These are phyloP conservation scores for Actinomucor elegans DNA, from an alignment of 371 early-diverging fungal genomes.

Conservation along the genomic window DNA sequence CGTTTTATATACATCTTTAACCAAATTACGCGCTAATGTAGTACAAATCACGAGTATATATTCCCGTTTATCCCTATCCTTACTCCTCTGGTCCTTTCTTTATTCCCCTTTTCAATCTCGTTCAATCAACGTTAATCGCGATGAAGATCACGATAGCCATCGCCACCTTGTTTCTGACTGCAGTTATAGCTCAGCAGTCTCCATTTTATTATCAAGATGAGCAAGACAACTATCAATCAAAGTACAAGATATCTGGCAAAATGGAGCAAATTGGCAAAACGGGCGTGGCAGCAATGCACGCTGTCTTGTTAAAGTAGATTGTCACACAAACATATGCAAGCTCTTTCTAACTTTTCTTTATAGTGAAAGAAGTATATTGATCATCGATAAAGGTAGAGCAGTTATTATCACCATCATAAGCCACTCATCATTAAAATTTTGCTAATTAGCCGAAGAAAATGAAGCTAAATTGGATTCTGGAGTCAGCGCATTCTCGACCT, in stretches of 20 bases:
- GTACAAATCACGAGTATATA: constrained; percentile 14
- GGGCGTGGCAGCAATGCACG: constrained; percentile 51
- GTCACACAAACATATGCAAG: background rate
- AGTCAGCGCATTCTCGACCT: constrained; percentile 49
- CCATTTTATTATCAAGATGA: constrained; percentile 22
- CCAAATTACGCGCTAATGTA: background rate
- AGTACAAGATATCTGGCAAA: constrained; percentile 35
- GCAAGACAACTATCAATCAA: constrained; percentile 12
- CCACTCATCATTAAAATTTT: background rate
- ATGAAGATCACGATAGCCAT: background rate
- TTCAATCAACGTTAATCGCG: too few species aligned
- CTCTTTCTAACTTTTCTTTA: background rate
- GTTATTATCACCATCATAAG: background rate
- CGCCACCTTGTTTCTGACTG: background rate
- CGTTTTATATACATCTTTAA: background rate
- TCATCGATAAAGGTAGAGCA: constrained; percentile 46
- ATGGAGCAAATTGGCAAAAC: constrained; percentile 47
- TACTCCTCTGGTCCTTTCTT: background rate
- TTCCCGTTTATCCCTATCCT: constrained; percentile 15
- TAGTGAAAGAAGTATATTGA: constrained; percentile 43
- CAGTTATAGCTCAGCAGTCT: constrained; percentile 8
- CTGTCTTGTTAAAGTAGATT: constrained; percentile 41
- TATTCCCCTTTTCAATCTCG: background rate
- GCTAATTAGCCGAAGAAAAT: constrained; percentile 41
- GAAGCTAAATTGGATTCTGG: constrained; percentile 51